Evolutionary conservation across 1,139 yeast species (phyloP), one percentile per base, ranked within the genome.

Genomic region (Taiozyma sp.): DNA sequence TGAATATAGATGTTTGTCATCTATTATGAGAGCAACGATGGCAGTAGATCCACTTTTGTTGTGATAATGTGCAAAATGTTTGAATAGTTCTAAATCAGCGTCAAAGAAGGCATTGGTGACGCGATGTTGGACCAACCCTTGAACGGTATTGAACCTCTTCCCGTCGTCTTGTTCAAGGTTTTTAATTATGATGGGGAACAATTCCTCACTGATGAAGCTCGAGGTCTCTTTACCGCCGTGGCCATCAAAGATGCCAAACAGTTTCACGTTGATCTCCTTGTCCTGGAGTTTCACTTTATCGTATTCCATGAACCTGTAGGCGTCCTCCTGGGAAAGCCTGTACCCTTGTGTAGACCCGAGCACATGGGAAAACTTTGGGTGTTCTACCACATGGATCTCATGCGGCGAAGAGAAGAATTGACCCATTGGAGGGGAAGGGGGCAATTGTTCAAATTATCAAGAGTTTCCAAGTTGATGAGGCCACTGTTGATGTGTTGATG

Each of bases 331-430:
- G 11, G 85, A 75, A 64, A 81, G 71, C 47, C 95, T 68, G 66
- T 85, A 85, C 3, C 95, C 93, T 63, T 85, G 91, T 88, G 86
- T 85, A 39, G 87, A 78, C 2, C 91, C 93, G 9, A 85, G 72
- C 50, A 83, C 76, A 61, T 83, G 84, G 24, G 83, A 74, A 47
- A 82, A 67, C 34, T 73, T 67, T 29, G 69, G 68, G 54, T 75
- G 76, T 42, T 68, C 69, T 49, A 69, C 69, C 53, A 71, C 69
- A 42, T 74, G 76, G 47, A 86, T 76, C 44, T 85, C 85, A 43
- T 84, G 75, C 5, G 93, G 91, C 61, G 84, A 89, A 41, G 93
- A 85, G 53, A 85, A 71, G 55, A 85, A 66, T 62, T 85, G 90
- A 3, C 95, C 95, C 95, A 86, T 85, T 85, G 42, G 19, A 19